Evolutionary conservation across 2,329 filamentous ascomycete genomes (phyloP).

Genomic region (Seiridium unicorne): DNA sequence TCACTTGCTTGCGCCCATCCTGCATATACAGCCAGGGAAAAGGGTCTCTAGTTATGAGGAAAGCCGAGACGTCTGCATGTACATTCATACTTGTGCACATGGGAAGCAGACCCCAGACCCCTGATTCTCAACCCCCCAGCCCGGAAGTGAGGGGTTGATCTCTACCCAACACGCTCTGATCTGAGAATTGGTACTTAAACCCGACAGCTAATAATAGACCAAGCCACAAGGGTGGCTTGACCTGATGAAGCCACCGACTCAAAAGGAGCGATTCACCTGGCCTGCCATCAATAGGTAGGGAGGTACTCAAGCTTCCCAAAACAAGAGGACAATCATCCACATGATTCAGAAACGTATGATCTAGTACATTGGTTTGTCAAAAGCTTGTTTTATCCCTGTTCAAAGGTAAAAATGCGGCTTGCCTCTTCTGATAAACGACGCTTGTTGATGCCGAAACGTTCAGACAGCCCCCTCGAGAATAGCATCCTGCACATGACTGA

Average conservation of each 20-base stretch:
- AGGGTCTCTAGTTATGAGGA: not conserved
- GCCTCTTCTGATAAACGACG: no score
- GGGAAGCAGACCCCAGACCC: not conserved
- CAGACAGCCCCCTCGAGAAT: no score
- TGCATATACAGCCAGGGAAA: not conserved
- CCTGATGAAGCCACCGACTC: not conserved
- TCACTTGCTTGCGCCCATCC: not conserved
- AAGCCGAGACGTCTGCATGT: not conserved
- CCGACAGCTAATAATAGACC: not conserved
- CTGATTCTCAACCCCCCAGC: not conserved
- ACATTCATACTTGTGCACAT: not conserved
- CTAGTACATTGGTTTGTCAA: no score
- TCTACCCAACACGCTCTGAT: not conserved
- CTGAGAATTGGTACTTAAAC: not conserved
- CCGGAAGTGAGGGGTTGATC: not conserved
- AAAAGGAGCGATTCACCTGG: not conserved
- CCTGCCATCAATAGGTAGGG: no score
- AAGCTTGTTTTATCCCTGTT: no score
- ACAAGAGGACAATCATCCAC: no score
- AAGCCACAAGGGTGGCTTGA: not conserved
- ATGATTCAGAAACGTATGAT: no score
- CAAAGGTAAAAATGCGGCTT: no score
- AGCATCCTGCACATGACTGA: no score
- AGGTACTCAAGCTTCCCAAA: no score
- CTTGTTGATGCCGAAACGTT: no score